A percentile compares a stretch with the other conserved stretches of the same genome.
Conservation (phyloP, 306 rosid species). For the Sicyos edulis region DNA sequence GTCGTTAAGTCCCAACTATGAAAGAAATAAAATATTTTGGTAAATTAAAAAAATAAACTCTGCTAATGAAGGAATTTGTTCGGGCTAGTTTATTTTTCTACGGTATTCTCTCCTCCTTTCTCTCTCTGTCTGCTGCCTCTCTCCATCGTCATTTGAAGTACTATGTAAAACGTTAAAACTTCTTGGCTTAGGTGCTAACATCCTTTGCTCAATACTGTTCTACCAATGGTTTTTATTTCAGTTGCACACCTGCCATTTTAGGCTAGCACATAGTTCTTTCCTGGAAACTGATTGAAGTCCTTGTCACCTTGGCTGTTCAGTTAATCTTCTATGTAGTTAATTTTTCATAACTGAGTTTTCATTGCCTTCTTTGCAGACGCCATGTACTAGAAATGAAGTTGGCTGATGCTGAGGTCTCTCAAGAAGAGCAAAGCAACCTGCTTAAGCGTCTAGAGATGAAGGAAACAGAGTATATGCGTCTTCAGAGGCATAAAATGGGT, state of each 20-base stretch:
- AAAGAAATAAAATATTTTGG: background rate
- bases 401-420: slow-evolving; percentile 96
- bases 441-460: slow-evolving; percentile 88
- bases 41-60: background rate
- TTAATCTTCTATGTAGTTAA: slow-evolving; percentile 15
- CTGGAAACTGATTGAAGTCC: background rate
- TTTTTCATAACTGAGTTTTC: background rate
- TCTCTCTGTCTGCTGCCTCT: slow-evolving; percentile 1
- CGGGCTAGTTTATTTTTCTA: background rate
- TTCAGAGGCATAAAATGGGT: slow-evolving; percentile 99
- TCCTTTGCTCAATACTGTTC: slow-evolving; percentile 4
- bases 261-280: background rate
- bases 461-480: slow-evolving; percentile 98
- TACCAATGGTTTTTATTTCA: background rate
- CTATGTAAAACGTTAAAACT: background rate
- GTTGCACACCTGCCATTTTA: too few relatives aligned
- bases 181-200: background rate
- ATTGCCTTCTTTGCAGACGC: slow-evolving; percentile 48
- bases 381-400: slow-evolving; percentile 82
- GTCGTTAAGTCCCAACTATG: background rate
- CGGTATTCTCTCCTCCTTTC: background rate
- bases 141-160: background rate
- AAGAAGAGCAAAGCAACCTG: slow-evolving; percentile 96
- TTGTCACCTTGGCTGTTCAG: slow-evolving; percentile 14
- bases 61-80: background rate